Evolutionary conservation across 352 stramenopile species (phyloP), one percentile per base, ranked within the genome.

Genomic region (Pythium dissotocum): DNA sequence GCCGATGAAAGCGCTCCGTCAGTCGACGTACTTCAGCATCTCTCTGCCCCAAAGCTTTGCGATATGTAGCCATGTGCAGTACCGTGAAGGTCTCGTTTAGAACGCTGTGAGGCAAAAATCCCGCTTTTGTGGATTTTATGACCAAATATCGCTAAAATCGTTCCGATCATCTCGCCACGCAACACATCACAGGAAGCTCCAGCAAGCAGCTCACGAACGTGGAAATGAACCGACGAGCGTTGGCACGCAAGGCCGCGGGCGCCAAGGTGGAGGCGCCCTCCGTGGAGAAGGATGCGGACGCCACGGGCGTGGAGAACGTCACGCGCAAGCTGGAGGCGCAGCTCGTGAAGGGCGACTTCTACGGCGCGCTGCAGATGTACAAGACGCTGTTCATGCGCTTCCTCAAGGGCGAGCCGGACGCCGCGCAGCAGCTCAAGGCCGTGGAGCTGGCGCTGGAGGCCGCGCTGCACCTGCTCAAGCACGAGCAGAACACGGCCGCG

Each of bases 331-430:
- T 97, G 26, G 77, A 92, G 65, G 69, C 69, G 60, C 85, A 93
- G 75, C 76, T 95, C 44, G 74, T 60, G 44, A 75, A 80, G n/a
- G 86, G 86, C 13, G 86, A 97, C 61, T 92, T 86, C 63, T 97
- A 97, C 72, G 85, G 88, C 58, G 89, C 89, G 60, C 66, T 97
- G 66, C 89, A 97, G 69, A 92, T 95, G 86, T 97, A 97, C 82
- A 94, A 95, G 82, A 95, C 87, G 68, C 77, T 97, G 18, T 95
- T 93, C 72, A 95, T 91, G 81, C 88, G 89, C 40, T 79, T 83
- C 58, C 83, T 94, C 69, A 92, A 94, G 63, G 85, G 83, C 64
- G 87, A 94, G 60, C 70, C 76, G 28, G 78, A 76, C 55, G 54
- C 55, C 7, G 72, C 73, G 32, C 79, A 88, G 63, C 88, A 93